Conservation (phyloP, 2,329 filamentous ascomycete species). For the Alternaria tenuissima region DNA sequence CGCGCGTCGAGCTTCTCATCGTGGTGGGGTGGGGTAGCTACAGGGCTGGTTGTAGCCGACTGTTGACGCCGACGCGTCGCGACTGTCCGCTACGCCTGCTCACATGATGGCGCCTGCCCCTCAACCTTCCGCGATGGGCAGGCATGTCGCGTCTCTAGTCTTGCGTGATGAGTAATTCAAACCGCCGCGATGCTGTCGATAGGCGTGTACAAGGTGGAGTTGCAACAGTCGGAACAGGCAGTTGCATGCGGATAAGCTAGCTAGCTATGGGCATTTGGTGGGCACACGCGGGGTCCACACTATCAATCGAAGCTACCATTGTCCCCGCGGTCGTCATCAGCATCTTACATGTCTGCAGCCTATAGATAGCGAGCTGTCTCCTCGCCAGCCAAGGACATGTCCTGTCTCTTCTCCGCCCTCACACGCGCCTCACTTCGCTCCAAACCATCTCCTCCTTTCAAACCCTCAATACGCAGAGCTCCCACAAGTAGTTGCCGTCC, state of each 20-base stretch:
- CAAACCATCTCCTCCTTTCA: slow-evolving; percentile 4
- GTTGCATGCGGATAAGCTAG: slow-evolving; percentile 32
- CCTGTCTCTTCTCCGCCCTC: slow-evolving; percentile 30
- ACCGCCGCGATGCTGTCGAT: slow-evolving; percentile 5
- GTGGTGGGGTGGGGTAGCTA: slow-evolving; percentile 31
- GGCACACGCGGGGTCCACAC: slow-evolving; percentile 28
- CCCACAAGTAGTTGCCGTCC: slow-evolving; percentile 12
- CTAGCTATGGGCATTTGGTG: slow-evolving; percentile 15
- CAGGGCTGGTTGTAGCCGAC: neutral
- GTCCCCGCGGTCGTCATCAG: slow-evolving; percentile 13
- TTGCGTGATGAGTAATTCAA: neutral
- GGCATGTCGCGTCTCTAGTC: neutral
- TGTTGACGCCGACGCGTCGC: slow-evolving; percentile 14
- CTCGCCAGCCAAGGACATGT: slow-evolving; percentile 32
- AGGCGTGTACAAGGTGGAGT: slow-evolving; percentile 22
- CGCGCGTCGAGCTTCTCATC: slow-evolving; percentile 9
- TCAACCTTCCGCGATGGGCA: neutral
- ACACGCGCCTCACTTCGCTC: slow-evolving; percentile 24
- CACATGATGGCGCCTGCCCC: neutral
- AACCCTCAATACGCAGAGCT: slow-evolving; percentile 16
- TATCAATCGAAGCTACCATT: slow-evolving; percentile 10
- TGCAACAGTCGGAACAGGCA: slow-evolving; percentile 32
- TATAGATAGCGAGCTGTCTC: slow-evolving; percentile 34
- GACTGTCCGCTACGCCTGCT: slow-evolving; percentile 6
- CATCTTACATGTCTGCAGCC: slow-evolving; percentile 17